These are phyloP conservation scores for Mastigamoeba balamuthi DNA, from an alignment of 78 protist species.

Conservation along the genomic window DNA sequence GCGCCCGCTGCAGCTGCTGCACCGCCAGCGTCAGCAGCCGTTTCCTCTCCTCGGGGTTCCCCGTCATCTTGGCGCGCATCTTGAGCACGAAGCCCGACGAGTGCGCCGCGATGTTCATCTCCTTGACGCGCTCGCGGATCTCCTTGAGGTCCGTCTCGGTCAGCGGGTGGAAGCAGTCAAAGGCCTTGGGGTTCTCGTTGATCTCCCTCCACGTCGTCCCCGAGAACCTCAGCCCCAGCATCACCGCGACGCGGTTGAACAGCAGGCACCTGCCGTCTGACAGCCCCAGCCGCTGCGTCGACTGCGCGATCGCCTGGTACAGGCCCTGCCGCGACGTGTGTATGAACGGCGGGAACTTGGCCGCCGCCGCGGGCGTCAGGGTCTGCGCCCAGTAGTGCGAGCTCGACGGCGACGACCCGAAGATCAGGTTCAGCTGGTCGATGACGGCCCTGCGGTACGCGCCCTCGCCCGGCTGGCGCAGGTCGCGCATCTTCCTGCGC, in stretches of 20 bases:
- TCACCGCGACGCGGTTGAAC: not conserved
- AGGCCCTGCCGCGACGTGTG: too few species aligned
- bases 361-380: not conserved
- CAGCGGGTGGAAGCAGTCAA: not conserved
- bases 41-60: not conserved
- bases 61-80: not conserved
- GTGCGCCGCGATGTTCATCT: not conserved
- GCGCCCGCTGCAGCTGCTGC: not conserved
- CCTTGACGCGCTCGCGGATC: not conserved
- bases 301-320: too few species aligned
- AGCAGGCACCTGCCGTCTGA: not conserved
- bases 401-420: not conserved
- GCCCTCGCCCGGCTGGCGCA: slow-evolving; percentile 16
- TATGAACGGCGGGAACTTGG: not conserved
- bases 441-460: not conserved
- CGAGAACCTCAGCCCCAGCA: not conserved
- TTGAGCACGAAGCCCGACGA: not conserved
- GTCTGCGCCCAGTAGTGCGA: not conserved
- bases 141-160: not conserved
- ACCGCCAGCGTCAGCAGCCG: not conserved
- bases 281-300: too few species aligned
- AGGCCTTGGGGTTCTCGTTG: not conserved
- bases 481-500: slow-evolving; percentile 28
- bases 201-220: not conserved
- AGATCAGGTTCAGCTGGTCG: not conserved